Conservation (phyloP, 495 filamentous ascomycete genomes). For the Chaetomidium leptoderma region DNA sequence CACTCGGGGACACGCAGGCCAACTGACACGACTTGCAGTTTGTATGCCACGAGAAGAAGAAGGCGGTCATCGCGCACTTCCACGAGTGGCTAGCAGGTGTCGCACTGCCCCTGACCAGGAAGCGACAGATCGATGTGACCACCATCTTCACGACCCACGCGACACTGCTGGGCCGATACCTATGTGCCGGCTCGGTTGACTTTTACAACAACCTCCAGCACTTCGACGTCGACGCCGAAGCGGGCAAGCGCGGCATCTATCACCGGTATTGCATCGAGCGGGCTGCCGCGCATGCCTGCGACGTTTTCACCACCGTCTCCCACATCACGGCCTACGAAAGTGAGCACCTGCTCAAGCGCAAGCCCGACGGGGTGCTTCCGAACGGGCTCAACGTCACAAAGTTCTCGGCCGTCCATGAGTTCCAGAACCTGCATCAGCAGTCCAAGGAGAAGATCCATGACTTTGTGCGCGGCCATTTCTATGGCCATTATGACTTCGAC, state of each 20-base stretch:
- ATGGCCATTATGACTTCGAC: constrained; percentile 95
- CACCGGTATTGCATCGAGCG: constrained; percentile 98
- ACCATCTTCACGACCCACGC: constrained; percentile 99
- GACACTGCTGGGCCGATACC: constrained; percentile 88
- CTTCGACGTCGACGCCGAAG: constrained; percentile 95
- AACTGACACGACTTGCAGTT: constrained; percentile 57
- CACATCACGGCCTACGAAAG: constrained; percentile 98
- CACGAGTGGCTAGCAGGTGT: constrained; percentile 98
- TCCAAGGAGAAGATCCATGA: constrained; percentile 97
- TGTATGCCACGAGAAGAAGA: constrained; percentile 82
- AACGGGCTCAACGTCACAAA: constrained; percentile 99
- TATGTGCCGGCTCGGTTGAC: constrained; percentile 95
- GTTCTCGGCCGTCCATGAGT: constrained; percentile 97
- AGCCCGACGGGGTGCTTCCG: constrained; percentile 92
- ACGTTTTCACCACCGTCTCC: constrained; percentile 97
- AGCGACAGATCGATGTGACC: constrained; percentile 89
- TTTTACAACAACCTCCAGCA: constrained; percentile 99
- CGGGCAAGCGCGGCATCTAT: constrained; percentile 96
- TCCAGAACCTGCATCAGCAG: constrained; percentile 95
- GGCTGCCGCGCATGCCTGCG: constrained; percentile 80
- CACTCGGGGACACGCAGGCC: not conserved
- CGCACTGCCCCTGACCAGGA: constrained; percentile 87
- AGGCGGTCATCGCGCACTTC: constrained; percentile 94
- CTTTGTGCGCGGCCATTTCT: constrained; percentile 97
- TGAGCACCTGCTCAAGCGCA: constrained; percentile 94